These are phyloP conservation scores for Hortaea werneckii DNA, from an alignment of 2,329 filamentous ascomycete genomes.

Conservation along the genomic window DNA sequence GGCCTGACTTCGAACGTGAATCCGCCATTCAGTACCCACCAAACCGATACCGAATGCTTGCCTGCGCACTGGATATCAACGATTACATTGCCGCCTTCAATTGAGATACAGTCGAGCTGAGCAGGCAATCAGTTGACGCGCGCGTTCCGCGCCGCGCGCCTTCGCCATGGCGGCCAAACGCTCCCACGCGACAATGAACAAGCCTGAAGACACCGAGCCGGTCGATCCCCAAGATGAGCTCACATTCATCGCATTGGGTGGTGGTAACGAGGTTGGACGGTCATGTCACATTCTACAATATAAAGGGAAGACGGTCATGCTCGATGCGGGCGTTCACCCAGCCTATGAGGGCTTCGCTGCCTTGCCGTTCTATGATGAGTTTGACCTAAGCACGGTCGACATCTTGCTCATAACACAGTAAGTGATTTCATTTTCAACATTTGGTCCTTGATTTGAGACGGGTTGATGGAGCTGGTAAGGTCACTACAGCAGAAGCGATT, in stretches of 20 bases:
- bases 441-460: not conserved
- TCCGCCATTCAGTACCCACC: no score
- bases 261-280: slow-evolving; percentile 91
- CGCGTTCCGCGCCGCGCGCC: not conserved
- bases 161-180: slow-evolving; percentile 77
- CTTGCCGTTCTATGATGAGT: slow-evolving; percentile 96
- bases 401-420: slow-evolving; percentile 98
- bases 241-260: slow-evolving; percentile 85
- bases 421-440: slow-evolving; percentile 37
- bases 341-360: slow-evolving; percentile 90
- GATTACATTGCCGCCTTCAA: no score
- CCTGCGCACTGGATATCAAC: no score
- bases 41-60: no score
- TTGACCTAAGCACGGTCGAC: slow-evolving; percentile 93
- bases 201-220: slow-evolving; percentile 63
- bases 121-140: not conserved
- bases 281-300: slow-evolving; percentile 98
- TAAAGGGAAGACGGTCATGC: slow-evolving; percentile 99
- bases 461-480: slow-evolving; percentile 1
- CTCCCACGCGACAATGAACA: slow-evolving; percentile 49
- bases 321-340: slow-evolving; percentile 94
- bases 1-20: no score
- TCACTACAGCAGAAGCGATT: slow-evolving; percentile 9
- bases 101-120: no score
- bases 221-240: slow-evolving; percentile 90